Conservation (phyloP, 305 asterid species). For the Fraxinus nigra region DNA sequence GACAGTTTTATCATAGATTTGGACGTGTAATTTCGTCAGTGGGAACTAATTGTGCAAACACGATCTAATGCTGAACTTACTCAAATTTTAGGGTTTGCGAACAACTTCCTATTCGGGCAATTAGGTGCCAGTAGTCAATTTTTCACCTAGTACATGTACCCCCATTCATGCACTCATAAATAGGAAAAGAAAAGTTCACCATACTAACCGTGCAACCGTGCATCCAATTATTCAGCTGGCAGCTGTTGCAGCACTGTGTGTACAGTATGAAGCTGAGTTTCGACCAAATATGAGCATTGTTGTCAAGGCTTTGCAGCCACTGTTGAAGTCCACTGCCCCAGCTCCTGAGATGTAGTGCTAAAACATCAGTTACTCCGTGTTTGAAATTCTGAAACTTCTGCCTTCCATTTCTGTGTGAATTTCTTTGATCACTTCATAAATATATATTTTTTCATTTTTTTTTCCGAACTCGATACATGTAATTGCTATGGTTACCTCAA, state of each 20-base stretch:
- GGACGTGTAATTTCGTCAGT: not conserved
- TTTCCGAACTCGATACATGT: not conserved
- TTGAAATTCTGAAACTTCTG: not conserved
- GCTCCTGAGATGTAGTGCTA: not conserved
- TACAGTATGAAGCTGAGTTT: slow-evolving; percentile 49
- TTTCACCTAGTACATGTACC: not conserved
- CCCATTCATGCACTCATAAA: not conserved
- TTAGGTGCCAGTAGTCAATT: not conserved
- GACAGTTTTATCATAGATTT: not conserved
- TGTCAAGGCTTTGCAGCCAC: slow-evolving; percentile 49
- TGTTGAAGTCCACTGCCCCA: slow-evolving; percentile 23
- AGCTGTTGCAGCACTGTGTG: slow-evolving; percentile 48
- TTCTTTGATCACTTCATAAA: not conserved
- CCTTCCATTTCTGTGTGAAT: not conserved
- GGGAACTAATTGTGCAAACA: not conserved
- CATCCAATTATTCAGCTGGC: slow-evolving; percentile 37
- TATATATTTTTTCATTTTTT: slow-evolving; percentile 7
- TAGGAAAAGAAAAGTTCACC: not conserved
- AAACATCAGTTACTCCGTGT: not conserved
- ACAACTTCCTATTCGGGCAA: not conserved
- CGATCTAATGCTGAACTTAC: not conserved
- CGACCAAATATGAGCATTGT: slow-evolving; percentile 52
- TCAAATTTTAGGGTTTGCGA: not conserved
- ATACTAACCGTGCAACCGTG: not conserved
- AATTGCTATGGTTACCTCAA: not conserved